Base-by-base conservation (phyloP, 495 filamentous ascomycete genomes). In the Trichocladium antarcticum region DNA sequence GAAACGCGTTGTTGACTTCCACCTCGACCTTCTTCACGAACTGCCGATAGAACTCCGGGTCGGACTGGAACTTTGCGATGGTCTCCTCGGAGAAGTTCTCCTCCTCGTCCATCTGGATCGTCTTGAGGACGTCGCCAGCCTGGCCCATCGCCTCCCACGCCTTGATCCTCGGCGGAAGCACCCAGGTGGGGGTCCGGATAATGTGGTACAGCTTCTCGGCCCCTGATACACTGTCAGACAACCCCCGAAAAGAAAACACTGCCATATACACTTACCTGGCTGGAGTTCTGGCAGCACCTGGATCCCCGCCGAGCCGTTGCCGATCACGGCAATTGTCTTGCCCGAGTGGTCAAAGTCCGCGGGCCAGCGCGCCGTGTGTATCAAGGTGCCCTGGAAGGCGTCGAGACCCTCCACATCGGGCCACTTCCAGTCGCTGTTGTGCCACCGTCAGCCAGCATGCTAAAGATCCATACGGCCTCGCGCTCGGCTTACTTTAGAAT, bases 171-270 rank as follows among this genome's bases (percentile, higher is more conserved):
- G 79, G 75, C 28, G 78, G 76, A 6, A 76, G 68, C n/a, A 85
- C 47, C 83, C 82, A 87, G 22, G 81, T 84, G 3, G 77, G 76
- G 31, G 76, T 79, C 17, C 83, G 76, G 35, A 80, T 72, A 41
- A 67, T 59, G 44, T 68, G 66, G 54, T 64, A 67, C 19, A 75
- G 45, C 53, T 73, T 72, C 39, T 73, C 68, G 21, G 68, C 66
- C 34, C 59, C 68, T 65, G 20, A 32, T 15, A 54, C 45, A 29
- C 8, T 37, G 53, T 64, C 48, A 65, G 64, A 45, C 5, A n/a
- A n/a, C 35, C 16, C 16, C 35, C 35, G 35, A 37, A n/a, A 5
- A 6, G 5, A 5, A 12, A 71, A 72, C 44, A 74, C 64, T 51
- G 68, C 50, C 3, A n/a, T 12, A 34, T 27, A n/a, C 54, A 48